Conservation (phyloP, 2,329 filamentous ascomycete species). For the Aspergillus intermedius region DNA sequence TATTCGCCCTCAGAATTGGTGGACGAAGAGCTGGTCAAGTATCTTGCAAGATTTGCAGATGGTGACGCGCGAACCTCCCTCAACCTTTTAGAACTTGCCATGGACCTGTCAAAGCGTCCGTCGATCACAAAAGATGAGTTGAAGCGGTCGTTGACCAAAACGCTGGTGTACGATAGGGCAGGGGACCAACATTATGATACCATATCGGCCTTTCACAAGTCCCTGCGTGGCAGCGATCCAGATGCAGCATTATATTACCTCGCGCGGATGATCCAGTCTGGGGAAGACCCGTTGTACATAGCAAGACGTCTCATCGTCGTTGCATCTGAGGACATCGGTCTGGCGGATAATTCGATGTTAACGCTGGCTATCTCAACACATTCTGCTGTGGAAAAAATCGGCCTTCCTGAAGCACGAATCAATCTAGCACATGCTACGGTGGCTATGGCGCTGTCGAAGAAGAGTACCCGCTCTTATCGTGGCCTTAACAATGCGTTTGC, state of each 20-base stretch:
- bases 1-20: constrained; percentile 52
- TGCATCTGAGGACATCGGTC: constrained; percentile 85
- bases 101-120: constrained; percentile 63
- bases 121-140: constrained; percentile 67
- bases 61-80: constrained; percentile 89
- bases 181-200: constrained; percentile 98
- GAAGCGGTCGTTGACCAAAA: constrained; percentile 79
- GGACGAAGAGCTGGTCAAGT: constrained; percentile 68
- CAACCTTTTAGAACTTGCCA: constrained; percentile 83
- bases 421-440: constrained; percentile 82
- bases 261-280: constrained; percentile 88
- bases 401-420: constrained; percentile 90
- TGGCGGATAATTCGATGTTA: constrained; percentile 80
- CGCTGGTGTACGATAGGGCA: constrained; percentile 86
- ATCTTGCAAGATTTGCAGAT: constrained; percentile 80
- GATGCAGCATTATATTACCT: constrained; percentile 93
- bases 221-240: constrained; percentile 76
- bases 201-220: constrained; percentile 95
- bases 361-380: constrained; percentile 79
- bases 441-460: constrained; percentile 71
- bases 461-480: constrained; percentile 81
- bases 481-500: constrained; percentile 73
- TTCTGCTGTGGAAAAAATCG: constrained; percentile 83
- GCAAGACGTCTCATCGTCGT: constrained; percentile 91
- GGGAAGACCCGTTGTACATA: constrained; percentile 88